phyloP scores from a whole-genome alignment of 176 grass and related monocot genomes.

The Themeda triandra region DNA sequence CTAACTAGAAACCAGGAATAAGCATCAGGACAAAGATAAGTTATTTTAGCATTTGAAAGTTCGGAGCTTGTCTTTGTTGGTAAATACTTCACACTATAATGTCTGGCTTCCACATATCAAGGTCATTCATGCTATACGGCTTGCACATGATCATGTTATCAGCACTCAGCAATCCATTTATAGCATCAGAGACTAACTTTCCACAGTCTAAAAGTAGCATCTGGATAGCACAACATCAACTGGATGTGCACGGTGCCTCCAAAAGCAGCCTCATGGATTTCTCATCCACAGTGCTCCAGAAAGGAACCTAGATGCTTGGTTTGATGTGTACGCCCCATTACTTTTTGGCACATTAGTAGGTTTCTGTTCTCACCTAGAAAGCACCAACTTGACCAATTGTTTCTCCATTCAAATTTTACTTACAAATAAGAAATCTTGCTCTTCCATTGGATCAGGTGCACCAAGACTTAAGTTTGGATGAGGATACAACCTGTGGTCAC shows the following conservation, averaged over 20 bases:
- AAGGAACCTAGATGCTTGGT: constrained; percentile 39
- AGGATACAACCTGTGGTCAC: not conserved
- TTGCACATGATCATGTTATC: constrained; percentile 20
- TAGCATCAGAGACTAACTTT: constrained; percentile 26
- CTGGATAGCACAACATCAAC: constrained; percentile 11
- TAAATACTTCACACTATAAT: not conserved
- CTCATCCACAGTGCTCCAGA: constrained; percentile 23
- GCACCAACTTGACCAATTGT: constrained; percentile 2
- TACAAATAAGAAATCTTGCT: not conserved
- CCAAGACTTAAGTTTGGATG: not conserved
- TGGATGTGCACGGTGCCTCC: constrained; percentile 19
- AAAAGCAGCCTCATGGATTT: constrained; percentile 30
- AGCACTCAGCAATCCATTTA: constrained; percentile 20
- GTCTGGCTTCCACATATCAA: constrained; percentile 25
- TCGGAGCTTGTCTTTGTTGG: not conserved
- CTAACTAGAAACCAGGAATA: not conserved
- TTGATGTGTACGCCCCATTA: not conserved
- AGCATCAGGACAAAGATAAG: not conserved
- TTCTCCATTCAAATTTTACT: not conserved
- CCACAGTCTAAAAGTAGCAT: constrained; percentile 21
- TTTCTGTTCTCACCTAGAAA: constrained; percentile 16
- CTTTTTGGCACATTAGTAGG: constrained; percentile 31
- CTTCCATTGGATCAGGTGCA: not conserved
- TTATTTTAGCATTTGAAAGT: not conserved
- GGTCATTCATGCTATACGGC: constrained; percentile 24